phyloP scores from a whole-genome alignment of 345 rosid genomes.

The Populus simonii region DNA sequence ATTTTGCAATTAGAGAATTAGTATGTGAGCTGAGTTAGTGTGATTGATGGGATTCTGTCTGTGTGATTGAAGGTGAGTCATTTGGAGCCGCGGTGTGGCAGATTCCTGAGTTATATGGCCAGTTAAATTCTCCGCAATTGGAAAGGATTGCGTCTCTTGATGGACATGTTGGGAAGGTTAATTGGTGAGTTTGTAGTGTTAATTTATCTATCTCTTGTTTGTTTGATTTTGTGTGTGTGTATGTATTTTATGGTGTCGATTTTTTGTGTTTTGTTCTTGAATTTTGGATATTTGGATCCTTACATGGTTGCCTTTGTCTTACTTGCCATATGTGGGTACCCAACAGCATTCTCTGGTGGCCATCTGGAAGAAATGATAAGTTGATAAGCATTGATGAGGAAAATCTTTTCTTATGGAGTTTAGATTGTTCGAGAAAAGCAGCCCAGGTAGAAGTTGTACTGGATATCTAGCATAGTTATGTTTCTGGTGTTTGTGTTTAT shows the following conservation, averaged over 20 bases:
- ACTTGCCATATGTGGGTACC: not conserved
- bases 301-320: not conserved
- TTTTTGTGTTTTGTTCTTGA: not conserved
- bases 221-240: not conserved
- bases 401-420: slow-evolving; percentile 66
- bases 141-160: slow-evolving; percentile 81
- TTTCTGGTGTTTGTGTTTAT: not conserved
- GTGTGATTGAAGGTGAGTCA: slow-evolving; percentile 55
- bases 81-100: slow-evolving; percentile 93
- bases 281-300: not conserved
- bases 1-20: not conserved
- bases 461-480: not conserved
- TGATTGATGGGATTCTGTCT: slow-evolving; percentile 4
- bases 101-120: slow-evolving; percentile 95
- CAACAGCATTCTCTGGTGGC: slow-evolving; percentile 77
- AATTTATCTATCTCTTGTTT: slow-evolving; percentile 2
- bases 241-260: not conserved
- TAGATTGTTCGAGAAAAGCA: slow-evolving; percentile 65
- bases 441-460: slow-evolving; percentile 53
- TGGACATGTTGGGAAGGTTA: slow-evolving; percentile 71
- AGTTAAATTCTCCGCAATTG: slow-evolving; percentile 73
- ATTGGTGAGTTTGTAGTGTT: slow-evolving; percentile 52
- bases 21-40: not conserved
- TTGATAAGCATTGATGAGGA: slow-evolving; percentile 82
- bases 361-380: slow-evolving; percentile 83